A percentile compares a stretch with the other conserved stretches of the same genome.
These are phyloP conservation scores for Lepidium didymum DNA, from an alignment of 345 rosid genomes.

Conservation along the genomic window DNA sequence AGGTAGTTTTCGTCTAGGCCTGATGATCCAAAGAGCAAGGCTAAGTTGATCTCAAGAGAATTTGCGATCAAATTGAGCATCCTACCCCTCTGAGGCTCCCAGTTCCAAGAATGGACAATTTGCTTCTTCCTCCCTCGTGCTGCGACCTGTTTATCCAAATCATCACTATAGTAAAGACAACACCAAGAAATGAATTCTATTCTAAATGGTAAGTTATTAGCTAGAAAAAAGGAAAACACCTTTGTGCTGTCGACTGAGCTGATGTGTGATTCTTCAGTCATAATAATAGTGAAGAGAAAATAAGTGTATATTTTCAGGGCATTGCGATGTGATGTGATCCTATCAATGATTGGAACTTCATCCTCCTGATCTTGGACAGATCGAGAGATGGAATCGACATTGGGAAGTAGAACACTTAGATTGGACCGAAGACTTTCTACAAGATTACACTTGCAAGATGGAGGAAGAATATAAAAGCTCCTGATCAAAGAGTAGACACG, in stretches of 20 bases:
- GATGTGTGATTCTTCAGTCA: slow-evolving; percentile 46
- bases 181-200: background rate
- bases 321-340: slow-evolving; percentile 68
- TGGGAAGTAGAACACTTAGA: slow-evolving; percentile 88
- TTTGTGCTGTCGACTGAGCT: slow-evolving; percentile 41
- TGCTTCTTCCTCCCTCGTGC: slow-evolving; percentile 61
- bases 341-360: slow-evolving; percentile 42
- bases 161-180: slow-evolving; percentile 1
- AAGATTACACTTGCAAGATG: slow-evolving; percentile 57
- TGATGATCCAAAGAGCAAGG: slow-evolving; percentile 79
- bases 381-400: slow-evolving; percentile 72
- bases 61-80: slow-evolving; percentile 82
- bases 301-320: slow-evolving; percentile 87
- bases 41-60: slow-evolving; percentile 84
- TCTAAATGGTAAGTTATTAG: background rate
- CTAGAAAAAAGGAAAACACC: slow-evolving; percentile 33
- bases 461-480: slow-evolving; percentile 43
- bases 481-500: slow-evolving; percentile 67
- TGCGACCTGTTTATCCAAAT: slow-evolving; percentile 42
- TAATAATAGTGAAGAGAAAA: slow-evolving; percentile 62
- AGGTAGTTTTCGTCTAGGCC: slow-evolving; percentile 86
- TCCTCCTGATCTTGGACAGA: slow-evolving; percentile 46
- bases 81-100: slow-evolving; percentile 83
- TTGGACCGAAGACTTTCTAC: slow-evolving; percentile 87
- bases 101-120: slow-evolving; percentile 59